Evolutionary conservation across 2,329 filamentous ascomycete genomes (phyloP), one percentile per base, ranked within the genome.

Genomic region (Boeremia lycopersici): DNA sequence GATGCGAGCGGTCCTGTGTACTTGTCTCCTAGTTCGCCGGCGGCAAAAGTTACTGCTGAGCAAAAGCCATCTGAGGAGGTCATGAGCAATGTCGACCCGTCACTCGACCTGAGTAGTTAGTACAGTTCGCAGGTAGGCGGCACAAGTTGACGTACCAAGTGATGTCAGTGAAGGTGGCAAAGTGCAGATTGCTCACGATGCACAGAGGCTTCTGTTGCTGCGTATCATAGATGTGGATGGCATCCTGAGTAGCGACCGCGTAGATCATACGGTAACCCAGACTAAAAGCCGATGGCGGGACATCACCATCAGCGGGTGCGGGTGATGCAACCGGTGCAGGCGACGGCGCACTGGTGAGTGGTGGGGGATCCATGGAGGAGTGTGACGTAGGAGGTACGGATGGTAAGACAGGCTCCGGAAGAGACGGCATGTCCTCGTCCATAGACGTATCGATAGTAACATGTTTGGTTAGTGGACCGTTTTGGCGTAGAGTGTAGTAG

Each of bases 51-150:
- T 6, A 99, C 80, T 0, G 90, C 89, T 0, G 95, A 99, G 74
- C 95, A 99, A 78, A 98, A 99, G 0, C 95, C 95, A 74, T 99
- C 95, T 0, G 95, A 97, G 0, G 95, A 99, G n/a, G 92, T 95
- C 78, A 99, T 96, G 44, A 99, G 82, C 19, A 99, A 79, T 1
- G 89, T 92, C 36, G 86, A 81, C 11, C 89, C 89, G 74, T 93
- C 89, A 60, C 82, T 86, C 1, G 89, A 89, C 88, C 88, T 90
- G 59, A 28, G 76, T 41, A 29, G 26, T 71, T 57, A 62, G 42
- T 47, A 36, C 1, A 15, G 36, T 19, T n/a, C 3, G 29, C 12
- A 10, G 9, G 2, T 9, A 39, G 3, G 17, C 4, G 2, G 10
- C 6, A 1, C 2, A 9, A 29, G 4, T 19, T 4, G 1, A 76